Evolutionary conservation across 2,329 filamentous ascomycete genomes (phyloP), one percentile per base, ranked within the genome.

Genomic region (Colletotrichum siamense): DNA sequence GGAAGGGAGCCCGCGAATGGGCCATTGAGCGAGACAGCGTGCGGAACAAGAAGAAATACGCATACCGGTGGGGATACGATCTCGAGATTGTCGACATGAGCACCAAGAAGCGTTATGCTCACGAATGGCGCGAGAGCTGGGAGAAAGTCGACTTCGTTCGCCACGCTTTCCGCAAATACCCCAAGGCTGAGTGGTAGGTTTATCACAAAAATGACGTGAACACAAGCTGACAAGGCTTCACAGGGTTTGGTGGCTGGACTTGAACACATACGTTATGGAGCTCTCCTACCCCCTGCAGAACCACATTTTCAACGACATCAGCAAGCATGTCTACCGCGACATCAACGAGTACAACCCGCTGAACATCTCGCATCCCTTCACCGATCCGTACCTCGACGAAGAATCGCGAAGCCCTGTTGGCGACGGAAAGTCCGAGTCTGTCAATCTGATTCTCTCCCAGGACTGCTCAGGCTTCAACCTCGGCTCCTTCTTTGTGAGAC

Each of bases 61-160:
- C 93, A 4, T 90, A 92, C 39, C 91, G 90, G 83, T 99, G 97
- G 96, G 97, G 97, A 16, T 99, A 99, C 84, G 94, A 98, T 77
- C 88, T 99, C 75, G 97, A 99, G 84, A 94, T 99, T 82, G 95
- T 98, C 79, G 98, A 99, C 84, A 98, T 99, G 96, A 96, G 96
- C 87, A 98, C 96, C 70, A 98, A 98, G 91, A 99, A 98, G 87
- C 93, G 96, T 79, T 99, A 99, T 84, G 96, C 97, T 32, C 97
- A 99, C 86, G 97, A 99, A 86, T 99, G 97, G 97, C 92, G 97
- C 82, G 97, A 99, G 86, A 98, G 96, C 84, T 99, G 97, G 97
- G 97, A 99, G 86, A 99, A 99, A 89, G 96, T 98, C 77, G 97
- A 99, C 84, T 95, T 95, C 57, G 92, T 99, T 81, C 93, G 96